These are phyloP conservation scores for Ceratonia siliqua DNA, from an alignment of 306 rosid species.

Conservation along the genomic window DNA sequence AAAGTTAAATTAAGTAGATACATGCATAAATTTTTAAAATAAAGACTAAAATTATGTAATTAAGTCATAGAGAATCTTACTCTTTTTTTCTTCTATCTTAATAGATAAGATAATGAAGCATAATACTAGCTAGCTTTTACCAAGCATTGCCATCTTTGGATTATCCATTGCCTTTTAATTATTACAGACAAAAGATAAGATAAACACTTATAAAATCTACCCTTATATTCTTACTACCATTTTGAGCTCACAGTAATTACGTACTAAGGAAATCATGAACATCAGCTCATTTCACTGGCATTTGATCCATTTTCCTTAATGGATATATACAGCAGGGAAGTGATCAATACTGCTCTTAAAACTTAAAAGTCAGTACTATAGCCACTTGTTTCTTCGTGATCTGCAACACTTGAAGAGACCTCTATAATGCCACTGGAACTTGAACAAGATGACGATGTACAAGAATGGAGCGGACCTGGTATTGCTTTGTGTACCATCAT, in stretches of 20 bases:
- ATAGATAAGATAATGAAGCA: too few relatives aligned
- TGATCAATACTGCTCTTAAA: neutral
- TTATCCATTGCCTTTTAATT: neutral
- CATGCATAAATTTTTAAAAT: too few relatives aligned
- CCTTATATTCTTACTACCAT: neutral
- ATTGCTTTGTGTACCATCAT: conserved; percentile 37
- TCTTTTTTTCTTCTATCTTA: too few relatives aligned
- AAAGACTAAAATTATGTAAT: too few relatives aligned
- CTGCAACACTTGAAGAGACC: conserved; percentile 47
- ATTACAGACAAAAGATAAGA: neutral
- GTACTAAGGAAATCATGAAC: neutral
- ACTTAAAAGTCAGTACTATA: conserved; percentile 13
- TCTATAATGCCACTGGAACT: conserved; percentile 53
- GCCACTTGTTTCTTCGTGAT: conserved; percentile 45
- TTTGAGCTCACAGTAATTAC: neutral
- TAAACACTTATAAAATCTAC: neutral
- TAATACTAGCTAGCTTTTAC: neutral
- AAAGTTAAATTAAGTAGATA: too few relatives aligned
- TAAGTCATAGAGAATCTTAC: too few relatives aligned
- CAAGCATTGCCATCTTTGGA: neutral
- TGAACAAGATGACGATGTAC: conserved; percentile 71
- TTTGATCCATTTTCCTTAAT: conserved; percentile 11
- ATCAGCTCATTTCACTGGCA: neutral
- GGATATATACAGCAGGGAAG: neutral
- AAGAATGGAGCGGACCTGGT: conserved; percentile 23